A percentile compares a stretch with the other conserved stretches of the same genome.
phyloP scores from a whole-genome alignment of 495 filamentous ascomycete species.

The Aspergillus baeticus region DNA sequence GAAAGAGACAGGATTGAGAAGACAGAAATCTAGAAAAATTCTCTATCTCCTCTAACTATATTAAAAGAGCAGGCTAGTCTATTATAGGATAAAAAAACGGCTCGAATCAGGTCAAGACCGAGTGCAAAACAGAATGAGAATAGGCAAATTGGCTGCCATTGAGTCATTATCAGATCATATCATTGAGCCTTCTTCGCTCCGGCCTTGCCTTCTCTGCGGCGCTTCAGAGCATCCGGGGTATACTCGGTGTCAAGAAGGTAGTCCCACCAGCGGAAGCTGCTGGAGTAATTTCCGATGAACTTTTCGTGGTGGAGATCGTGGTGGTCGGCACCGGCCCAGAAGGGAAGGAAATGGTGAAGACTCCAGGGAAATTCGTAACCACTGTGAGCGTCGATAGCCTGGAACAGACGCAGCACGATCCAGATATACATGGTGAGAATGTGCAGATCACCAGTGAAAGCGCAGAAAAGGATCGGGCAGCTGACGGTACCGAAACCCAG shows the following conservation, averaged over 20 bases:
- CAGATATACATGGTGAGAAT: conserved; percentile 97
- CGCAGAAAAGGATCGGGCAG: conserved; percentile 80
- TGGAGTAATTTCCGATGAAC: conserved; percentile 97
- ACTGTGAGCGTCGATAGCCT: conserved; percentile 95
- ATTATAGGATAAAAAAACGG: too few relatives aligned
- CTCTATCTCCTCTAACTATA: too few relatives aligned
- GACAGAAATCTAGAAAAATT: too few relatives aligned
- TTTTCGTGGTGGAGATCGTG: conserved; percentile 96
- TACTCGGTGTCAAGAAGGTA: conserved; percentile 91
- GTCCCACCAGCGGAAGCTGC: conserved; percentile 99
- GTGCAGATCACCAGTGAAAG: conserved; percentile 80
- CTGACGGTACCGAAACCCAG: conserved; percentile 91
- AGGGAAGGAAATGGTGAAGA: conserved; percentile 90
- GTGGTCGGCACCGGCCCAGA: conserved; percentile 97
- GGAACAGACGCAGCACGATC: conserved; percentile 91
- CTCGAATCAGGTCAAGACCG: too few relatives aligned
- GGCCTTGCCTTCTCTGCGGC: conserved; percentile 75
- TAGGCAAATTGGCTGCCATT: too few relatives aligned
- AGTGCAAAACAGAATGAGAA: too few relatives aligned
- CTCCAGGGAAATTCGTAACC: conserved; percentile 99
- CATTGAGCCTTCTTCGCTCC: conserved; percentile 55
- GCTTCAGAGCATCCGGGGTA: conserved; percentile 80
- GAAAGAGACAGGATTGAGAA: too few relatives aligned
- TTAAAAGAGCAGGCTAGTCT: too few relatives aligned
- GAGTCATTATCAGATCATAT: too few relatives aligned